phyloP scores from a whole-genome alignment of 768 basidiomycete genomes.

The Russula sp. region DNA sequence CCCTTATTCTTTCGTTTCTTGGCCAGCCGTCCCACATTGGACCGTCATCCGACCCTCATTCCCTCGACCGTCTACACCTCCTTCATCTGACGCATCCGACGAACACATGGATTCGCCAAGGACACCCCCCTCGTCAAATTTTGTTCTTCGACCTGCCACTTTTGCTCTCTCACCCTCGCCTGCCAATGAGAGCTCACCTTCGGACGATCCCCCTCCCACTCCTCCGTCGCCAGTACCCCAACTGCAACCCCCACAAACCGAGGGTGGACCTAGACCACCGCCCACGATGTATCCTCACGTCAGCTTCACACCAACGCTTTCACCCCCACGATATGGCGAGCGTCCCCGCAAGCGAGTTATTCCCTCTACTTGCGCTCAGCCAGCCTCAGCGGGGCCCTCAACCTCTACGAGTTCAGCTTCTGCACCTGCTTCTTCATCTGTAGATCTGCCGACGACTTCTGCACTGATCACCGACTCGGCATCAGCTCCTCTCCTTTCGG shows the following conservation, averaged over 20 bases:
- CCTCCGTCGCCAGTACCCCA: conserved; percentile 9
- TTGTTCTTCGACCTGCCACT: conserved; percentile 15
- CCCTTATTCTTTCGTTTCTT: conserved; percentile 6
- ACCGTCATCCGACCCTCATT: conserved; percentile 4
- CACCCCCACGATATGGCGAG: conserved; percentile 9
- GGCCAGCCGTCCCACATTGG: conserved; percentile 2
- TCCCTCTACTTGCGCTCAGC: not conserved
- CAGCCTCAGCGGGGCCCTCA: not conserved
- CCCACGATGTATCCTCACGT: conserved; percentile 8
- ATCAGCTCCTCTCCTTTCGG: not conserved
- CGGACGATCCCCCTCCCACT: conserved; percentile 7
- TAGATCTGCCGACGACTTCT: not conserved
- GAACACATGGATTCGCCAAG: not conserved
- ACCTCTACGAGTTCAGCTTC: not conserved
- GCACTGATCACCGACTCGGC: not conserved
- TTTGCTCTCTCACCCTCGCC: conserved; percentile 8
- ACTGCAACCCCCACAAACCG: not conserved
- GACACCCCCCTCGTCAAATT: conserved; percentile 5
- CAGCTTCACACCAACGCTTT: conserved; percentile 16
- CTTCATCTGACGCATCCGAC: conserved; percentile 3
- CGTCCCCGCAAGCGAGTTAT: conserved; percentile 4
- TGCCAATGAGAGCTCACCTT: conserved; percentile 4
- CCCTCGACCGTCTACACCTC: conserved; percentile 3
- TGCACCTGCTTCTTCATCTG: not conserved
- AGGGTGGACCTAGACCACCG: conserved; percentile 6